Evolutionary conservation across 352 stramenopile genomes (phyloP).

Genomic region (Phytophthora multivora): DNA sequence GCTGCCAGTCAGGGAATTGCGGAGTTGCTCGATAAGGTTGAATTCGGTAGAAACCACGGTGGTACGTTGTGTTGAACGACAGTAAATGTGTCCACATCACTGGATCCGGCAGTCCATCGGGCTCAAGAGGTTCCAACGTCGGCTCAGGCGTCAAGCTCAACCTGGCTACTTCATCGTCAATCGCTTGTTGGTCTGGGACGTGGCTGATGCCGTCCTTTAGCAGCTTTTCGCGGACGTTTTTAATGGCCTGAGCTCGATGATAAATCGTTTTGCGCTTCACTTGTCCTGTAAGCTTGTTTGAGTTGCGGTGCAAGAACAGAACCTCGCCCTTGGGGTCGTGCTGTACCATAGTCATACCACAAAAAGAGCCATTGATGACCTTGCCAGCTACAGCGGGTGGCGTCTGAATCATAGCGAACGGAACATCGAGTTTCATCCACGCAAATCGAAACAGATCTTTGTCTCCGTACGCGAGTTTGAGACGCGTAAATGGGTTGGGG

Average conservation of each 20-base stretch:
- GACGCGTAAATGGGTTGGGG: slow-evolving; percentile 39
- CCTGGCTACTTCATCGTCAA: slow-evolving; percentile 8
- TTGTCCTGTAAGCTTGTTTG: slow-evolving; percentile 41
- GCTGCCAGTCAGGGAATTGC: slow-evolving; percentile 43
- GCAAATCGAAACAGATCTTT: slow-evolving; percentile 63
- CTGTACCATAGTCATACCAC: slow-evolving; percentile 57
- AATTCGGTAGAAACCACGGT: slow-evolving; percentile 42
- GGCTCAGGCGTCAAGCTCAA: slow-evolving; percentile 7
- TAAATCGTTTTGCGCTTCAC: slow-evolving; percentile 21
- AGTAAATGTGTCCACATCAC: slow-evolving; percentile 68
- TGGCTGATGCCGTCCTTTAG: slow-evolving; percentile 5
- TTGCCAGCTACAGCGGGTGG: slow-evolving; percentile 41
- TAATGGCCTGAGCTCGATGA: slow-evolving; percentile 12
- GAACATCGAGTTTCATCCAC: slow-evolving; percentile 47
- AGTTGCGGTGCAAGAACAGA: slow-evolving; percentile 57
- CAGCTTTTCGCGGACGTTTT: slow-evolving; percentile 12
- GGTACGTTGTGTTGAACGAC: slow-evolving; percentile 49
- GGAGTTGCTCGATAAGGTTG: slow-evolving; percentile 43
- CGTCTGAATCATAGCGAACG: slow-evolving; percentile 57
- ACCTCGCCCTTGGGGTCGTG: slow-evolving; percentile 34
- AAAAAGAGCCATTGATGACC: slow-evolving; percentile 41
- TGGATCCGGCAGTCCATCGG: slow-evolving; percentile 38
- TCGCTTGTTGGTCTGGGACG: slow-evolving; percentile 7
- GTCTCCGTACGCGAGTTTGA: slow-evolving; percentile 55
- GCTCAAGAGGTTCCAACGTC: slow-evolving; percentile 9